phyloP scores from a whole-genome alignment of 495 filamentous ascomycete species.

The Podospora sp. region DNA sequence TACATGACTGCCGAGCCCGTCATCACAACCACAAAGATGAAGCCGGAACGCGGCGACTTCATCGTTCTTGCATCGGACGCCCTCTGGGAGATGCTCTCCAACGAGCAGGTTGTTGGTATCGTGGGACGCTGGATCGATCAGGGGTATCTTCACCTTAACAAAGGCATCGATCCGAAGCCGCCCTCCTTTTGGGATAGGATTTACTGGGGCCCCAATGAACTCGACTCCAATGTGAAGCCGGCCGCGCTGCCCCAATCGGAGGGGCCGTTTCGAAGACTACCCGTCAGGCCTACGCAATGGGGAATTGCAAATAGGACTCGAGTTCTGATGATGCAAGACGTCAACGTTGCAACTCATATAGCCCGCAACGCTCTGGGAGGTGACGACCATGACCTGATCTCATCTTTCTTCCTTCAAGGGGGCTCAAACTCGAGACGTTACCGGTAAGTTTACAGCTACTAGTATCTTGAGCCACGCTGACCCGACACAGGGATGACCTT shows the following conservation, averaged over 20 bases:
- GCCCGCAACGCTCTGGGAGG: conserved; percentile 8
- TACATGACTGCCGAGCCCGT: conserved; percentile 9
- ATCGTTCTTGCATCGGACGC: conserved; percentile 10
- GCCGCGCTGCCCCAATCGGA: not conserved
- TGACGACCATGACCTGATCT: conserved; percentile 5
- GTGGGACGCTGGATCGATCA: conserved; percentile 8
- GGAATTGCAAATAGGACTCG: not conserved
- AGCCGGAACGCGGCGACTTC: conserved; percentile 7
- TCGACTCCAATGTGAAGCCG: not conserved
- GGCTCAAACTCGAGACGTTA: not conserved
- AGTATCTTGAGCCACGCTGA: not conserved
- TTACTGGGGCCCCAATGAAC: no score
- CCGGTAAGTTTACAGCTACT: not conserved
- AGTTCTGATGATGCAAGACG: not conserved
- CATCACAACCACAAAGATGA: not conserved
- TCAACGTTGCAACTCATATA: conserved; percentile 6
- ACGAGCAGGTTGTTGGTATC: conserved; percentile 9
- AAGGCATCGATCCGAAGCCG: no score
- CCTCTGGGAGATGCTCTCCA: conserved; percentile 13
- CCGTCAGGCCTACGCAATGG: not conserved
- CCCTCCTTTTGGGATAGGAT: not conserved
- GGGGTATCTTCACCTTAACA: no score
- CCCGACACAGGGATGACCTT: not conserved
- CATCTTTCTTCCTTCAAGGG: not conserved
- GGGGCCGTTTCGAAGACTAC: not conserved